phyloP scores from a whole-genome alignment of 495 filamentous ascomycete species.

The Aspergillus bridgeri region DNA sequence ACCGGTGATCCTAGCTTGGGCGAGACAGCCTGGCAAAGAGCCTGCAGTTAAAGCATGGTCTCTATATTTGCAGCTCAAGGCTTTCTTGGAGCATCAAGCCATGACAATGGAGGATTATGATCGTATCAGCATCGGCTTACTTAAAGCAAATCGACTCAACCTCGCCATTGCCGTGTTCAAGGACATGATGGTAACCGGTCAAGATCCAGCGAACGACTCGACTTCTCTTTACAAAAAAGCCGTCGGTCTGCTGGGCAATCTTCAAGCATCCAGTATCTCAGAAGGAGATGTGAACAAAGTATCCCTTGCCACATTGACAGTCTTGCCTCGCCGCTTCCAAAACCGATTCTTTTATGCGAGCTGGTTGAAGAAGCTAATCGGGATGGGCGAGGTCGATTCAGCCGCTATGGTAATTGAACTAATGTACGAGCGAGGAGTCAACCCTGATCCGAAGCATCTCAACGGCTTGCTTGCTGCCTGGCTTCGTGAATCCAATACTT shows the following conservation, averaged over 20 bases:
- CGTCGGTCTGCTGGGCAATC: slow-evolving; percentile 39
- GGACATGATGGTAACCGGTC: slow-evolving; percentile 75
- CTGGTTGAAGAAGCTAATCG: slow-evolving; percentile 78
- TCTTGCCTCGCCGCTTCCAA: slow-evolving; percentile 59
- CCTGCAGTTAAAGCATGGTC: slow-evolving; percentile 60
- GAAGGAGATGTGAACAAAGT: slow-evolving; percentile 49
- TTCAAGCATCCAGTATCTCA: slow-evolving; percentile 47
- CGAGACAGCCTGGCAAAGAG: slow-evolving; percentile 31
- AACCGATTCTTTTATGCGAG: slow-evolving; percentile 79
- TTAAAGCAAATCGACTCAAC: slow-evolving; percentile 56
- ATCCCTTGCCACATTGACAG: slow-evolving; percentile 47
- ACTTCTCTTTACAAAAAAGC: slow-evolving; percentile 46
- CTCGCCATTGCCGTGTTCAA: slow-evolving; percentile 70
- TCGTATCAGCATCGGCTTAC: slow-evolving; percentile 57
- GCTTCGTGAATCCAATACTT: slow-evolving; percentile 56
- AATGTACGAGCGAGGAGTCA: slow-evolving; percentile 63
- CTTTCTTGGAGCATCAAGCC: slow-evolving; percentile 47
- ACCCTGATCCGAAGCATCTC: slow-evolving; percentile 63
- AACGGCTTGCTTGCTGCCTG: slow-evolving; percentile 76
- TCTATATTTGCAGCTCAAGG: slow-evolving; percentile 59
- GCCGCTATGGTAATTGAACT: slow-evolving; percentile 64
- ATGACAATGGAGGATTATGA: slow-evolving; percentile 78
- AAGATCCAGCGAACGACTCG: slow-evolving; percentile 47
- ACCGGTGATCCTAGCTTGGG: slow-evolving; percentile 55
- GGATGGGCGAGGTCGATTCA: slow-evolving; percentile 64